Evolutionary conservation across 148 eudicot genomes (phyloP), one percentile per base, ranked within the genome.

Genomic region (Nepenthes mirabilis): DNA sequence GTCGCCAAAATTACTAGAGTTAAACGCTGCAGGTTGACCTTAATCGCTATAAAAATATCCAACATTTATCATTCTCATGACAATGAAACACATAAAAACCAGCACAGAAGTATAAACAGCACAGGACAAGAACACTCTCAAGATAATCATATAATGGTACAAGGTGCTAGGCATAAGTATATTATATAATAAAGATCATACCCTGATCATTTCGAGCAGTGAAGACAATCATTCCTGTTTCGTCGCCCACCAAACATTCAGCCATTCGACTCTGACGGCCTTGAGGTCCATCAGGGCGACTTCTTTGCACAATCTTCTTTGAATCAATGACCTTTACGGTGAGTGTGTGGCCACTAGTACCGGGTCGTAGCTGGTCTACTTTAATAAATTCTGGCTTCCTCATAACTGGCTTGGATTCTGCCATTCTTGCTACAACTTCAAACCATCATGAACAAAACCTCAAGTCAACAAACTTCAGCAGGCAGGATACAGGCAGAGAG

Each of bases 181-280:
- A 23, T 23, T 23, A 0, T 23, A 0, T 23, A 23, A 40, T 40
- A 40, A 5, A 50, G 11, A 36, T 33, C 23, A 61, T 67, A 82
- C 87, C 87, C 79, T 82, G 87, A 4, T 79, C 83, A 64, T 82
- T 82, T 57, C 83, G 70, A 61, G 87, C 87, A 56, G 87, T 82
- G 57, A 82, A 82, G 57, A 82, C 59, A 55, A 82, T 71, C 48
- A 78, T 74, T 54, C 83, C 87, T 36, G 87, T 79, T 65, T 82
- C 87, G 62, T 82, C 87, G 23, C 87, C 87, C 7, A 82, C 77
- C 67, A 82, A 68, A 65, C 83, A 82, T 61, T 82, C 83, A 9
- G 83, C 80, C 57, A 82, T 68, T 50, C 67, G 72, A 57, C 57
- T 58, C 56, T 71, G 83, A 36, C 79, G 77, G 2, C 43, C 62